Evolutionary conservation across 129 eudicot genomes (phyloP), one percentile per base, ranked within the genome.

Genomic region (Saussurea involucrata): DNA sequence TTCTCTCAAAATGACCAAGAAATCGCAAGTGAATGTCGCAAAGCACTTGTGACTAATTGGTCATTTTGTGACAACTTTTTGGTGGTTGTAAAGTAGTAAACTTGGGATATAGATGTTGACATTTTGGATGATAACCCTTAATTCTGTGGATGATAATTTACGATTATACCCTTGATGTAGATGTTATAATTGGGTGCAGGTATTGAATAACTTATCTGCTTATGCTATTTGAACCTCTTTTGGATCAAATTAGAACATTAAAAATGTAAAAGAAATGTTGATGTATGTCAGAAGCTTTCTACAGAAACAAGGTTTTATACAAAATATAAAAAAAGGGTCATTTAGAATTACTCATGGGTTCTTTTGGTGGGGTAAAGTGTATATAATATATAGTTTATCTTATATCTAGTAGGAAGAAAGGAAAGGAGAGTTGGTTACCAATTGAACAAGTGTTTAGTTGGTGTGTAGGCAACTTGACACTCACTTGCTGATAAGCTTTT

Each of bases 341-440:
- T 15, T 46, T 46, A 46, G 58, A 46, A 15, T 46, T 8, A 46
- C 58, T 15, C 18, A 0, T 15, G 58, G 44, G 61, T 55, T 64
- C 22, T 5, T 18, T 15, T 70, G 65, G 66, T 71, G 53, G 66
- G 20, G 66, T 34, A 18, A 61, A 55, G 24, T 12, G 8, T 68
- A 3, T 29, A 27, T 27, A 27, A 27, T 27, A 27, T 27, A 17
- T 57, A 72, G 29, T 80, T 46, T 46, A 46, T 44, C 57, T 44
- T 12, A 12, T 71, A 79, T 63, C 82, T 70, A 71, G 61, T 33
- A 65, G 83, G 78, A 80, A 65, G 73, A 65, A 46, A 46, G 21
- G 3, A 49, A 73, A 73, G 53, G 24, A 21, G 57, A 73, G 83
- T 73, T 73, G 55, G n/a, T 73, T 63, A 64, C 83, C 79, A 80